Percentiles rank a stretch among this genome's conserved stretches.
Conservation (phyloP, 148 eudicot genomes). For the Rhododendron vialii region DNA sequence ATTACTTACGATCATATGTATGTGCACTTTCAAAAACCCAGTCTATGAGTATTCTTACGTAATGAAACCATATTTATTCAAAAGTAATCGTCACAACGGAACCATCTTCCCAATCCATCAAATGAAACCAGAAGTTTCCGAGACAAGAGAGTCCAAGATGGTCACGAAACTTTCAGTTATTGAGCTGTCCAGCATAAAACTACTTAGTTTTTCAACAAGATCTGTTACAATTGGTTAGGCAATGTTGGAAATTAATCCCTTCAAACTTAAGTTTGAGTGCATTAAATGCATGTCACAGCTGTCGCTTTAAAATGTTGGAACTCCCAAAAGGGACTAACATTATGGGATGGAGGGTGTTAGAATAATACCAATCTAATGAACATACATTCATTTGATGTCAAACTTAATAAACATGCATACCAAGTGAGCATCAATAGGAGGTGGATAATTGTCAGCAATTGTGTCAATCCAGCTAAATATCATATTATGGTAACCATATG, state of each 20-base stretch:
- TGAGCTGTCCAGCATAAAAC: neutral
- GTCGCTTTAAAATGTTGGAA: neutral
- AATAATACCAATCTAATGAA: neutral
- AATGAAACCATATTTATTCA: neutral
- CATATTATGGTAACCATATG: conserved; percentile 99
- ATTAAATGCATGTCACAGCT: neutral
- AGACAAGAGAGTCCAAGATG: neutral
- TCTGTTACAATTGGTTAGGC: neutral
- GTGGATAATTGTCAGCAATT: conserved; percentile 87
- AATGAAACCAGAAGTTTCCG: neutral
- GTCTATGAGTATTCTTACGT: neutral
- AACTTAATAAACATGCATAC: conserved; percentile 31
- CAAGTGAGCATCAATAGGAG: conserved; percentile 99
- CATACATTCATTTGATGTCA: neutral
- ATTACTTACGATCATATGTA: neutral
- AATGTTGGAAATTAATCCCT: neutral
- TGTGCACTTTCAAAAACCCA: neutral
- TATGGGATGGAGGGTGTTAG: neutral
- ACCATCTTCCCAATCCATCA: neutral
- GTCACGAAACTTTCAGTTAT: neutral
- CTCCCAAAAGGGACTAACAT: neutral
- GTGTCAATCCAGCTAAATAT: conserved; percentile 99
- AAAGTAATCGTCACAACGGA: neutral
- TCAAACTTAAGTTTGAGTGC: neutral
- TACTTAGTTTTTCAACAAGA: neutral